These are phyloP conservation scores for Grifola frondosa DNA, from an alignment of 1,284 basidiomycete species.

Conservation along the genomic window DNA sequence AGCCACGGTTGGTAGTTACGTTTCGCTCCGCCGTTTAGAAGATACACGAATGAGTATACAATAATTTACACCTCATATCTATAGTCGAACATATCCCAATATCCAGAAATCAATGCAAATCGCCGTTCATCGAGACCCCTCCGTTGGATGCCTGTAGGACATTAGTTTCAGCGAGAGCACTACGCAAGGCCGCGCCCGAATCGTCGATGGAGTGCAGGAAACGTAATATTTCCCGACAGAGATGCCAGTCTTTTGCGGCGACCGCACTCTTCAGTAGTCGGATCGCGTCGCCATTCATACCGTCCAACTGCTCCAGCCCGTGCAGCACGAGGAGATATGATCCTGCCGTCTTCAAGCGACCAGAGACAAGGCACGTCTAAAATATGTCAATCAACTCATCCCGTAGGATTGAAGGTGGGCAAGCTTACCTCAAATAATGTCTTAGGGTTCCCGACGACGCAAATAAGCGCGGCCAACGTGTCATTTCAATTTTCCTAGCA, in stretches of 20 bases:
- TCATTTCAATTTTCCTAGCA: constrained; percentile 95
- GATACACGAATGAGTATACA: too few relatives aligned
- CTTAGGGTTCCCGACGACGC: constrained; percentile 87
- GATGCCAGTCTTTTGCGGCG: constrained; percentile 72
- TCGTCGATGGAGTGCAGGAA: constrained; percentile 92
- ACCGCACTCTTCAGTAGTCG: constrained; percentile 76
- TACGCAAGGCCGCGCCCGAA: constrained; percentile 68
- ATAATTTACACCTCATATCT: too few relatives aligned
- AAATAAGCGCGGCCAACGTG: constrained; percentile 88
- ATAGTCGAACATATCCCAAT: too few relatives aligned
- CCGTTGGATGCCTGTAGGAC: constrained; percentile 3
- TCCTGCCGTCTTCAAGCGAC: constrained; percentile 84
- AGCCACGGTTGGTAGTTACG: too few relatives aligned
- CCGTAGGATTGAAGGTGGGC: not conserved
- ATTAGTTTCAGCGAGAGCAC: constrained; percentile 50
- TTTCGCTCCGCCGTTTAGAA: too few relatives aligned
- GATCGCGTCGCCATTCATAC: constrained; percentile 71
- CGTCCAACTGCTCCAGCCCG: constrained; percentile 87
- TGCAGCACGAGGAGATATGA: constrained; percentile 94
- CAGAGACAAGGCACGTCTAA: constrained; percentile 75
- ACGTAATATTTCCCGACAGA: constrained; percentile 87
- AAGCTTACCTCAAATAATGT: constrained; percentile 80
- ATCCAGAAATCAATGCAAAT: too few relatives aligned
- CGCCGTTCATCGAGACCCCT: constrained; percentile 1
- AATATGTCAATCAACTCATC: not conserved